Conservation (phyloP, 176 grass and related monocot species). For the Oryza punctata region DNA sequence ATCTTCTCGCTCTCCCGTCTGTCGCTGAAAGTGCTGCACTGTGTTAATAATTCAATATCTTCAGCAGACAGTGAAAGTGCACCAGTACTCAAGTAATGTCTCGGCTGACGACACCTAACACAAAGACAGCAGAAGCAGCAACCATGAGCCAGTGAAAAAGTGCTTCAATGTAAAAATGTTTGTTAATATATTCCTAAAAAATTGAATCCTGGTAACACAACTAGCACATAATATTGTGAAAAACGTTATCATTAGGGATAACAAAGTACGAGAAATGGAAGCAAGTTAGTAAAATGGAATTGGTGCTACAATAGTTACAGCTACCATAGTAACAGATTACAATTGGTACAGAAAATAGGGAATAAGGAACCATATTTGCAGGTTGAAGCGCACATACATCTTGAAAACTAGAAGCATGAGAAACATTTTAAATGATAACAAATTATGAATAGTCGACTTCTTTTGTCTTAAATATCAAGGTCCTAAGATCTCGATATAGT, state of each 20-base stretch:
- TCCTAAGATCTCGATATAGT: not conserved
- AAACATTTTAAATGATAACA: not conserved
- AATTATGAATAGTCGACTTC: not conserved
- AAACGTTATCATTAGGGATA: not conserved
- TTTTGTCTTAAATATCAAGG: not conserved
- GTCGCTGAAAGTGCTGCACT: constrained; percentile 51
- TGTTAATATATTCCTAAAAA: not conserved
- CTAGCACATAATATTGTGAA: not conserved
- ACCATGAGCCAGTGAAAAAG: constrained; percentile 7
- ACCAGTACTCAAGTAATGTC: constrained; percentile 69
- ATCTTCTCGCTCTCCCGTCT: constrained; percentile 24
- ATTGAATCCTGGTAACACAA: not conserved
- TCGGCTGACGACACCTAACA: constrained; percentile 60
- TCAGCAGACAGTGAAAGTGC: constrained; percentile 54
- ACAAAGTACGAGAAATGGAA: not conserved
- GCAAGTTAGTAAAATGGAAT: not conserved
- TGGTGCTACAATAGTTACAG: not conserved
- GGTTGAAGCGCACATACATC: not conserved
- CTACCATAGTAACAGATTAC: not conserved
- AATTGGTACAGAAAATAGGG: not conserved
- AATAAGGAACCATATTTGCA: not conserved
- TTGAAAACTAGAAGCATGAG: not conserved
- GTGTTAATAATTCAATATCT: constrained; percentile 60
- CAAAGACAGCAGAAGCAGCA: not conserved
- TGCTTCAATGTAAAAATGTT: not conserved